phyloP scores from a whole-genome alignment of 257 asterid species.

The Solanum arcanum region DNA sequence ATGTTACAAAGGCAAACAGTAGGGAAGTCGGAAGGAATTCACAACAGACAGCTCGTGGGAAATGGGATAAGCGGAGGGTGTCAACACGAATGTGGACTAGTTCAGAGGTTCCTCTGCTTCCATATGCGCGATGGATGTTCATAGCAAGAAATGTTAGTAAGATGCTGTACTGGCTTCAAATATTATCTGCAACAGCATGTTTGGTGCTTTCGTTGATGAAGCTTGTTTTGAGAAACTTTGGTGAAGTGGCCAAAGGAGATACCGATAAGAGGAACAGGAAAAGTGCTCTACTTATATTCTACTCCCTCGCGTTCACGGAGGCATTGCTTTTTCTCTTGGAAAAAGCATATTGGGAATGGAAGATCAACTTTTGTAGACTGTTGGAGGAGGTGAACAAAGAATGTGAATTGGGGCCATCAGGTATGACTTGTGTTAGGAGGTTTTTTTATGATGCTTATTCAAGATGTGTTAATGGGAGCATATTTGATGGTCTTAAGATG shows the following conservation, averaged over 20 bases:
- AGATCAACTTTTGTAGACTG: slow-evolving; percentile 31
- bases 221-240: slow-evolving; percentile 49
- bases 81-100: slow-evolving; percentile 59
- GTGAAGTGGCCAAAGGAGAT: slow-evolving; percentile 42
- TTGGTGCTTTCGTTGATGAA: slow-evolving; percentile 58
- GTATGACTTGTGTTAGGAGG: slow-evolving; percentile 51
- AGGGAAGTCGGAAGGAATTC: slow-evolving; percentile 19
- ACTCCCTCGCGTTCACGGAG: slow-evolving; percentile 71
- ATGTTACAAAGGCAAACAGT: slow-evolving; percentile 1
- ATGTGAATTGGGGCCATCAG: slow-evolving; percentile 65
- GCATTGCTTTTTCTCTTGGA: slow-evolving; percentile 78
- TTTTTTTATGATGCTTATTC: slow-evolving; percentile 92
- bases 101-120: slow-evolving; percentile 75
- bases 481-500: slow-evolving; percentile 87
- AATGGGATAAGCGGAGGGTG: slow-evolving; percentile 19
- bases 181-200: slow-evolving; percentile 71
- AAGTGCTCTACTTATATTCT: slow-evolving; percentile 65
- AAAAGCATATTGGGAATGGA: slow-evolving; percentile 95
- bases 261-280: slow-evolving; percentile 57
- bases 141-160: slow-evolving; percentile 58
- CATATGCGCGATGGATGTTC: slow-evolving; percentile 64
- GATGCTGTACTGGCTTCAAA: slow-evolving; percentile 68
- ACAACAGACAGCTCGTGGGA: slow-evolving; percentile 1
- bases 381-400: slow-evolving; percentile 55
- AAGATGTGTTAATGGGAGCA: slow-evolving; percentile 64